Base-by-base conservation (phyloP, 768 basidiomycete species). In the Brasilioporus rufonigricans region DNA sequence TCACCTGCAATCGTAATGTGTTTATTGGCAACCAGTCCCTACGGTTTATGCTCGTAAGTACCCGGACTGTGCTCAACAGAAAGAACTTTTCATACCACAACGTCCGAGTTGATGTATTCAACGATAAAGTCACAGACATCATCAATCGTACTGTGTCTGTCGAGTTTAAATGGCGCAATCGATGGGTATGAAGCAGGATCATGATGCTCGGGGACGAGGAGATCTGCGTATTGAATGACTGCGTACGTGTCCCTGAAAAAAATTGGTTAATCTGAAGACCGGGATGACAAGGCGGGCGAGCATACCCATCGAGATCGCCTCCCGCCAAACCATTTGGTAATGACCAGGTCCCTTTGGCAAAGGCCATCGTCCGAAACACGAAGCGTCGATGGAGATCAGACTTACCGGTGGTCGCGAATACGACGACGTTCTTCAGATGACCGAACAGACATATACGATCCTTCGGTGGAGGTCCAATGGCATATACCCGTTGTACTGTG, bases 61-160 rank as follows among this genome's bases (percentile, higher is more conserved):
- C 58, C 33, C 21, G 16, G 33, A 16, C 1, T n/a, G 8, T 21
- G 9, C 47, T 36, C 2, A 7, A 24, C 16, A 23, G 35, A 13
- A 47, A 19, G 31, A 32, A 4, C 1, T 8, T 41, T 3, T 63
- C 78, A 19, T 70, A 90, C 89, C 78, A 91, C 70, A 40, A 91
- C 80, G 62, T 93, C 89, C 0, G 89, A 90, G 58, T 89, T 80
- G 65, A 93, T 90, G 52, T 92, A 93, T 61, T 93, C 84, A 14
- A 91, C 83, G 23, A 93, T 74, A 61, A 93, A 93, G 53, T 93
- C 77, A 56, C 87, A 88, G 14, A 93, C 83, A 59, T 91, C 88
- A 1, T 84, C 74, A 6, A 90, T 79, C 0, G 76, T 82, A 52
- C 82, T 81, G 9, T 80, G 76, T 18, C 78, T 71, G 13, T 61